phyloP scores from a whole-genome alignment of 768 basidiomycete genomes.

The Udeniomyces megalosporus region DNA sequence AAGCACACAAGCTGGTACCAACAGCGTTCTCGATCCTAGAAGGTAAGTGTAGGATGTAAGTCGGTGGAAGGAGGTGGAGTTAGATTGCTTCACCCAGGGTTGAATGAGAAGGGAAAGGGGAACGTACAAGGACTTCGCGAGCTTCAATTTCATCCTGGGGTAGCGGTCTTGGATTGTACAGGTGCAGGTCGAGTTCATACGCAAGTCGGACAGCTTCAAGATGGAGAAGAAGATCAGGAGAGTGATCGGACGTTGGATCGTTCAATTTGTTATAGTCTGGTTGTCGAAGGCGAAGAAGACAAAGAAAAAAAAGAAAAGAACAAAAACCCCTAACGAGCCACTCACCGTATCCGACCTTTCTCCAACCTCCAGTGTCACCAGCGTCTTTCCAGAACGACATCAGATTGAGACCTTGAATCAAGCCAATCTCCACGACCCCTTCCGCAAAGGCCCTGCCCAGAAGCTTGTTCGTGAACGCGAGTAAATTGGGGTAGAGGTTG shows the following conservation, averaged over 20 bases:
- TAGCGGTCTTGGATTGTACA: not conserved
- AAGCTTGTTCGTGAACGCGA: conserved; percentile 12
- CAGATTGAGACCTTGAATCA: conserved; percentile 17
- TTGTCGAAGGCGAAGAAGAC: not conserved
- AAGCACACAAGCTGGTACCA: conserved; percentile 17
- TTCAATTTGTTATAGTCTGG: too few relatives aligned
- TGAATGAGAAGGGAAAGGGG: not conserved
- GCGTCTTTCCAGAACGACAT: conserved; percentile 20
- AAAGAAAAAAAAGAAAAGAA: too few relatives aligned
- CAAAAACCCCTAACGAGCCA: not conserved
- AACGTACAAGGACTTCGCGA: conserved; percentile 17
- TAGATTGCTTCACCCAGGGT: not conserved
- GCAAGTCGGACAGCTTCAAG: conserved; percentile 13
- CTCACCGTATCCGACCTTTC: conserved; percentile 15
- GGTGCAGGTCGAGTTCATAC: conserved; percentile 13
- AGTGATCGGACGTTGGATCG: not conserved
- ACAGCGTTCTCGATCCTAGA: conserved; percentile 17
- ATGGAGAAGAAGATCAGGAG: not conserved
- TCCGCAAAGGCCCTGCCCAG: conserved; percentile 18
- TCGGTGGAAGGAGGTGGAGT: not conserved
- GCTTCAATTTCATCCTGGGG: conserved; percentile 16
- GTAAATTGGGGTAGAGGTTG: conserved; percentile 10
- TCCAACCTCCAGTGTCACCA: conserved; percentile 15
- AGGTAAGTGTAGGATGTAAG: not conserved
- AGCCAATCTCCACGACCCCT: conserved; percentile 16